These are phyloP conservation scores for Pseudocercospora crystallina DNA, from an alignment of 2,329 filamentous ascomycete species.

Conservation along the genomic window DNA sequence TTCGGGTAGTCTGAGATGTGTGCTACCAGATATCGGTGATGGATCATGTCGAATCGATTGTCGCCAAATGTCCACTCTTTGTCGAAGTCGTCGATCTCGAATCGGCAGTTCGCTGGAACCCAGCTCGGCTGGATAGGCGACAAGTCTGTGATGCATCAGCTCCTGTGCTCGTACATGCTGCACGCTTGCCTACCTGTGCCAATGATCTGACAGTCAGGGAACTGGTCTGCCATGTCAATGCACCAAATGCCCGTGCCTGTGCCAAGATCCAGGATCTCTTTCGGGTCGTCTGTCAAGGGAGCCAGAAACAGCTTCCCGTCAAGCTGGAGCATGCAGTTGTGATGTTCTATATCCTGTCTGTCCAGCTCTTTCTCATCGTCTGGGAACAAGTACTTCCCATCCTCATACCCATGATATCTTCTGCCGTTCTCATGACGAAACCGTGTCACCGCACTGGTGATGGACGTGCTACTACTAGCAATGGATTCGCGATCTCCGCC, in stretches of 20 bases:
- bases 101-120: constrained; percentile 28
- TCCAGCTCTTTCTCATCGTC: constrained; percentile 32
- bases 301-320: constrained; percentile 39
- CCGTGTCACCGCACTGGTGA: constrained; percentile 14
- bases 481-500: constrained; percentile 26
- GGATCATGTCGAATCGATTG: constrained; percentile 43
- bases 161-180: background rate
- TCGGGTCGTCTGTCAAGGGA: constrained; percentile 38
- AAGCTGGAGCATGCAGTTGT: constrained; percentile 29
- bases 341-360: constrained; percentile 30
- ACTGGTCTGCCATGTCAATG: constrained; percentile 35
- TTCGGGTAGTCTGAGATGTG: constrained; percentile 23
- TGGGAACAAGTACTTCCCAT: constrained; percentile 28
- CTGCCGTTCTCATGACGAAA: constrained; percentile 17
- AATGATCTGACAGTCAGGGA: constrained; percentile 31
- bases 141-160: constrained; percentile 3
- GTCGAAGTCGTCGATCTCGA: constrained; percentile 33
- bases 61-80: constrained; percentile 37
- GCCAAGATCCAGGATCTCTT: constrained; percentile 50
- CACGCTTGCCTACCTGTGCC: constrained; percentile 36
- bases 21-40: constrained; percentile 37
- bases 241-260: constrained; percentile 53
- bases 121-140: constrained; percentile 12
- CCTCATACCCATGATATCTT: constrained; percentile 26
- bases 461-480: constrained; percentile 23